These are phyloP conservation scores for Dendrobium huoshanense DNA, from an alignment of 106 monocot genomes.

Conservation along the genomic window DNA sequence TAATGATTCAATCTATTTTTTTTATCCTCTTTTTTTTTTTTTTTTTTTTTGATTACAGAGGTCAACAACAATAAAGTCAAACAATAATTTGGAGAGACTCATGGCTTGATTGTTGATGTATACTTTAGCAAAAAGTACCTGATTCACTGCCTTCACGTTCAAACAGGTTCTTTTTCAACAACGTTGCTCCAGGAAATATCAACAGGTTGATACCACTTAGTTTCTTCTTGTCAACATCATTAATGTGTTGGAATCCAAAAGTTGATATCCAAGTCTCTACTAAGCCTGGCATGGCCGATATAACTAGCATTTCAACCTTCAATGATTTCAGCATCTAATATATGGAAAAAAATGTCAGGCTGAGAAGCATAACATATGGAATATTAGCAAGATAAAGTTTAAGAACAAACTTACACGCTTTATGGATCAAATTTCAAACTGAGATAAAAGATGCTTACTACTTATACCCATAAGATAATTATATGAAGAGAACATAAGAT, in stretches of 20 bases:
- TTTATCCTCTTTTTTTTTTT: no score
- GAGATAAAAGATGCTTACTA: no score
- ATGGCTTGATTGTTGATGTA: no score
- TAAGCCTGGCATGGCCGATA: conserved; percentile 62
- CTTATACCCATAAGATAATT: no score
- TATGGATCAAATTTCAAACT: neutral
- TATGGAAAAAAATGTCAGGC: neutral
- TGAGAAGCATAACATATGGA: neutral
- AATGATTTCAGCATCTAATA: conserved; percentile 54
- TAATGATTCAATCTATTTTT: no score
- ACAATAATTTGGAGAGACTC: no score
- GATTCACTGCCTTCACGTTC: conserved; percentile 8
- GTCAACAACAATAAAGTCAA: no score
- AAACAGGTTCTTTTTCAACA: conserved; percentile 56
- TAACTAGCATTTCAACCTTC: conserved; percentile 55
- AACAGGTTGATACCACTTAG: conserved; percentile 43
- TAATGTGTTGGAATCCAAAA: conserved; percentile 57
- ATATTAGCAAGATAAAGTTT: neutral
- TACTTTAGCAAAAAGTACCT: conserved; percentile 12
- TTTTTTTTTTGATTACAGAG: no score
- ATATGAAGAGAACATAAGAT: no score
- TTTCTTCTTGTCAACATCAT: conserved; percentile 38
- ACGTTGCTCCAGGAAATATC: conserved; percentile 49
- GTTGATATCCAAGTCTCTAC: conserved; percentile 64
- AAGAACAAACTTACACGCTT: neutral